These are phyloP conservation scores for Dactylellina cionopaga DNA, from an alignment of 2,329 filamentous ascomycete species.

Conservation along the genomic window DNA sequence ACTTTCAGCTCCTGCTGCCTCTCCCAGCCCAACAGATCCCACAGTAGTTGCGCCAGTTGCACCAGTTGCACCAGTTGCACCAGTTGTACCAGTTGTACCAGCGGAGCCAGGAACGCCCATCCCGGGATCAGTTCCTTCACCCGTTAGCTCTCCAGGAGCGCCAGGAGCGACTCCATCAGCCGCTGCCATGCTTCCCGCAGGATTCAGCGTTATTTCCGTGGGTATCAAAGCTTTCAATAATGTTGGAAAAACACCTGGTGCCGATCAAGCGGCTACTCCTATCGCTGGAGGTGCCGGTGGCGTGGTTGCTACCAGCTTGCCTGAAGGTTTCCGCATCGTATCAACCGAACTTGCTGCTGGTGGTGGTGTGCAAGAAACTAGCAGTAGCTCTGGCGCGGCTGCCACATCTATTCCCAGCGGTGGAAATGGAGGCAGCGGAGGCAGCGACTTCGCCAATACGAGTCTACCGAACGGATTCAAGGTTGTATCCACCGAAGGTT, in stretches of 20 bases:
- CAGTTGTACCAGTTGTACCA: no score
- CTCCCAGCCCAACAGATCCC: no score
- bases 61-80: no score
- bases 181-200: no score
- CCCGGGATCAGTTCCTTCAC: no score
- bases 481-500: conserved; percentile 17
- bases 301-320: neutral
- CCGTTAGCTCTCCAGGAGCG: no score
- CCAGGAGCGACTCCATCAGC: no score
- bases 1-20: no score
- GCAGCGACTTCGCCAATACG: neutral
- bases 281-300: neutral
- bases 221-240: no score
- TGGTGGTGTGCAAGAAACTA: neutral
- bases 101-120: no score
- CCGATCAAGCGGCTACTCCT: neutral
- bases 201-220: no score
- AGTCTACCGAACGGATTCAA: conserved; percentile 28
- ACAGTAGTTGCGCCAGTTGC: no score
- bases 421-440: neutral
- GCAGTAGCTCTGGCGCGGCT: neutral
- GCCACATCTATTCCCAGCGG: neutral
- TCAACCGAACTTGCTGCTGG: neutral
- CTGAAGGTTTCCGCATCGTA: neutral
- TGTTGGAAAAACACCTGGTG: neutral